Base-by-base conservation (phyloP, 2,329 filamentous ascomycete genomes). In the Arthrobotrys sphaeroides region DNA sequence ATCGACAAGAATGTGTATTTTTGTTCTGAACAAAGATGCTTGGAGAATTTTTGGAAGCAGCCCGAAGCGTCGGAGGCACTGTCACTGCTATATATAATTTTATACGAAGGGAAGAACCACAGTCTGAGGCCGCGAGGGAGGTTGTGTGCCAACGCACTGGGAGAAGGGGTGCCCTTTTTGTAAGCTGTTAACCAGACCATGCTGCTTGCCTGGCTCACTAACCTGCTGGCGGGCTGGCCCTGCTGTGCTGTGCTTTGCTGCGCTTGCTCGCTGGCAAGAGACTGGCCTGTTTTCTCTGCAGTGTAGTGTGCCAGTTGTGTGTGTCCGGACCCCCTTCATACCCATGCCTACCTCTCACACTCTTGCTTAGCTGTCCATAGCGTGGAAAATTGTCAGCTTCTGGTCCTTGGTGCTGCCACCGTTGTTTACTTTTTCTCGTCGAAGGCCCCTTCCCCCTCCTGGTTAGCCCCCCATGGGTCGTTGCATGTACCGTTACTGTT, bases 401-500 rank as follows among this genome's bases (percentile, higher is more conserved):
- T 45, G 68, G 68, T 61, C 51, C 68, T 73, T 73, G 61, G 69
- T 73, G 53, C 69, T 73, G 60, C 69, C 61, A 73, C 62, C 53
- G 12, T 47, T 74, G 60, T 74, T 75, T 75, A 57, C 72, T 69
- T 75, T 75, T 75, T 53, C 57, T 45, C 26, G 9, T 65, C 31
- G 61, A 45, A 43, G 51, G 40, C 72, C 70, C 47, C 57, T 75
- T 53, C 72, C 72, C 40, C 55, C 47, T 51, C 64, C 47, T 43
- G 70, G 42, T 55, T 55, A 67, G 66, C 55, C 62, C 49, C 40
- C 72, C 72, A 75, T 69, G 72, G 72, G 64, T 75, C 57, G 72
- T 36, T 75, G 72, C 72, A 75, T 75, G 72, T 75, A 75, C 72
- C 72, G 72, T 75, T 75, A 75, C 72, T 75, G 72, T 75, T 75